Percentiles rank a stretch among this genome's conserved stretches.
Conservation (phyloP, 306 rosid species). For the Prosopis cineraria region DNA sequence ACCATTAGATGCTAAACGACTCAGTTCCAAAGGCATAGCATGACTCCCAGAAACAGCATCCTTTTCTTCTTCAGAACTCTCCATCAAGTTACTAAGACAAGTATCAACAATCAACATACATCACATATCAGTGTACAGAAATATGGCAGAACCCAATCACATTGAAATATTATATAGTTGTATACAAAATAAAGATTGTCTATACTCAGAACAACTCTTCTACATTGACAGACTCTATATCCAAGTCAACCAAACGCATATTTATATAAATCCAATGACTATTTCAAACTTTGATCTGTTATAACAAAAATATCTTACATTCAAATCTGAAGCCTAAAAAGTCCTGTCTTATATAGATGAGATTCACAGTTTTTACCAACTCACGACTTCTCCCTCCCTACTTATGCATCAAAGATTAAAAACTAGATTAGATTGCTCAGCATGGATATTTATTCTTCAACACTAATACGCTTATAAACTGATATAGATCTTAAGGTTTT, state of each 20-base stretch:
- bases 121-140: constrained; percentile 14
- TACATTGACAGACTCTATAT: background rate
- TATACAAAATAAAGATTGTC: background rate
- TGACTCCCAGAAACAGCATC: constrained; percentile 49
- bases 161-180: background rate
- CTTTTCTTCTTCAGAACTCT: constrained; percentile 79
- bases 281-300: background rate
- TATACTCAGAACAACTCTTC: background rate
- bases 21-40: constrained; percentile 50
- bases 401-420: background rate
- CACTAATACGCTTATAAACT: background rate
- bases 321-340: background rate
- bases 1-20: constrained; percentile 58
- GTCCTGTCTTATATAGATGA: background rate
- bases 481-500: background rate
- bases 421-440: background rate
- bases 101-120: constrained; percentile 9
- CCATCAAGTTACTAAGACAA: constrained; percentile 51
- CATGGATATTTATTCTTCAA: background rate
- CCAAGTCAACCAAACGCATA: background rate
- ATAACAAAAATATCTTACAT: background rate
- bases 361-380: background rate
- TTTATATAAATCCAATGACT: background rate
- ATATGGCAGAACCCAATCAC: background rate
- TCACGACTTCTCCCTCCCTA: background rate